Evolutionary conservation across 257 asterid genomes (phyloP), one percentile per base, ranked within the genome.

Genomic region (Solanum bulbocastanum): DNA sequence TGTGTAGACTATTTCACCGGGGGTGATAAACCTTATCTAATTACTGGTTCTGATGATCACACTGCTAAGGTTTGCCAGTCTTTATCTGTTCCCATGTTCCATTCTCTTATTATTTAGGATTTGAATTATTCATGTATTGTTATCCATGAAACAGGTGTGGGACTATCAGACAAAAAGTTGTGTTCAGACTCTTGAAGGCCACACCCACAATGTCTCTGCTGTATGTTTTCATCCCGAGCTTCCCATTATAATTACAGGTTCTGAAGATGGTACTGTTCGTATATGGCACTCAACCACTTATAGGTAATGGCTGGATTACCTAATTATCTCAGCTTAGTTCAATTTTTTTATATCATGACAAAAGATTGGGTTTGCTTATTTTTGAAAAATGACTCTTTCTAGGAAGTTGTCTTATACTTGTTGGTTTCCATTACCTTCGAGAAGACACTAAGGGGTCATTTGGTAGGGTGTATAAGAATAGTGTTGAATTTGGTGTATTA

Each of bases 161-260:
- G 99, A 97, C 88, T 97, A 97, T 91, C 99, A 97, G 92, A 97
- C 99, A 62, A 97, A 94, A 94, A 95, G 99, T 89, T 97, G 99
- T 86, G 95, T 97, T 86, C 99, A 97, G 91, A 97, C 98, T n/a
- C 95, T 97, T 88, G 99, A 97, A 71, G 99, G 99, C 88, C 99
- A 97, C 87, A 96, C 99, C 15, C 99, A 97, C 92, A 97, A 97
- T 91, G 98, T 97, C 58, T 97, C 99, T 89, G 99, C 99, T 83
- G 99, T 94, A 88, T 96, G 99, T 92, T 97, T 97, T 89, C 99
- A 97, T 91, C 99, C 99, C 60, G 99, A 96, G 83, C 99, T 97
- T 92, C 99, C 99, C 68, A 96, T 97, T 56, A 96, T 97, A 86
- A 94, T 97, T 85, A 97, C 99, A 68, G 99, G 99, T 83, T 97